phyloP scores from a whole-genome alignment of 768 basidiomycete genomes.

The Baorangia bicolor region DNA sequence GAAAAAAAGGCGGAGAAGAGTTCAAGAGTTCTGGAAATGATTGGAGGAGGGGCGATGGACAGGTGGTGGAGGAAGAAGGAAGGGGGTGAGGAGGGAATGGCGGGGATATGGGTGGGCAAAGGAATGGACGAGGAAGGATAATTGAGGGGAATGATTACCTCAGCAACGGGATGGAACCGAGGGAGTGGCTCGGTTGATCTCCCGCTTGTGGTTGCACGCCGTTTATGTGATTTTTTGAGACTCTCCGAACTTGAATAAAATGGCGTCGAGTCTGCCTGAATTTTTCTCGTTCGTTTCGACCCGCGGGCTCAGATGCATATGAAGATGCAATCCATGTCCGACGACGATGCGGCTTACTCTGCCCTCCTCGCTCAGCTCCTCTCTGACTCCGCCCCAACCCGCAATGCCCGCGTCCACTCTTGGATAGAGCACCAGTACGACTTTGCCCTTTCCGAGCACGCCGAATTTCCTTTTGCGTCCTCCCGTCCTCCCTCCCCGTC shows the following conservation, averaged over 20 bases:
- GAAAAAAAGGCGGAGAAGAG: not conserved
- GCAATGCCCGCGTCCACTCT: slow-evolving; percentile 33
- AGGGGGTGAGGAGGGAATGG: not conserved
- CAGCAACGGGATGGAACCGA: slow-evolving; percentile 10
- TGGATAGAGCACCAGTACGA: slow-evolving; percentile 39
- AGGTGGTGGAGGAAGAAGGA: not conserved
- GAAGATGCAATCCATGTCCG: slow-evolving; percentile 29
- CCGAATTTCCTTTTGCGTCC: slow-evolving; percentile 1
- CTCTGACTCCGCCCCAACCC: slow-evolving; percentile 19
- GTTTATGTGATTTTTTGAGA: slow-evolving; percentile 22
- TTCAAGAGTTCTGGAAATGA: slow-evolving; percentile 1
- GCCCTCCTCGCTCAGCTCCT: slow-evolving; percentile 29
- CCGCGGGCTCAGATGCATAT: slow-evolving; percentile 1
- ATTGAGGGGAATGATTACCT: slow-evolving; percentile 13
- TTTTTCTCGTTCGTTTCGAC: slow-evolving; percentile 1
- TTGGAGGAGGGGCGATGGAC: not conserved
- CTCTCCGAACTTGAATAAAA: slow-evolving; percentile 20
- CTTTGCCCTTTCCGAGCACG: slow-evolving; percentile 32
- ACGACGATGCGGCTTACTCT: slow-evolving; percentile 33
- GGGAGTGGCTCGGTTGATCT: slow-evolving; percentile 18
- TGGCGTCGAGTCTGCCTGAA: slow-evolving; percentile 2
- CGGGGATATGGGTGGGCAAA: not conserved
- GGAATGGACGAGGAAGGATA: not conserved
- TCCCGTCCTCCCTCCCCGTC: slow-evolving; percentile 28
- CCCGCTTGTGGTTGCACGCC: slow-evolving; percentile 7